Evolutionary conservation across 192 early-diverging fungal genomes (phyloP).

Genomic region (Paraglomus brasilianum): DNA sequence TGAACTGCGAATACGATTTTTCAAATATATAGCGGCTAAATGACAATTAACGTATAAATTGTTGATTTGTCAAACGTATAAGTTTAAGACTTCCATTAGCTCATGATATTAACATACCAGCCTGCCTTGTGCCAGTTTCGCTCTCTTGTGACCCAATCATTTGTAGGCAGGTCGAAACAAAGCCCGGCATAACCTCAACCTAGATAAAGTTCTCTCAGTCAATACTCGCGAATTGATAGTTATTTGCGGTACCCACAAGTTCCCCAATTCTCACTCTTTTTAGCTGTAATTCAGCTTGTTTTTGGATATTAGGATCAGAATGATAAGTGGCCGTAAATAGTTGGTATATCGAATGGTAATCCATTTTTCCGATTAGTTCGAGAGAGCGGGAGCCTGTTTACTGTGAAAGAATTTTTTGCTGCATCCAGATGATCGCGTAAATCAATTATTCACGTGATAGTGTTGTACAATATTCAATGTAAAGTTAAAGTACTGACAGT

Average conservation of each 20-base stretch:
- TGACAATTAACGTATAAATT: constrained; percentile 40
- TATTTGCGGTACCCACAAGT: background rate
- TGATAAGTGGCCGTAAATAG: constrained; percentile 79
- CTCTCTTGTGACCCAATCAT: constrained; percentile 56
- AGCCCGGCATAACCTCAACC: background rate
- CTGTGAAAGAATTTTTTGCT: too few species aligned
- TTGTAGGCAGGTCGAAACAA: constrained; percentile 38
- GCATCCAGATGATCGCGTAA: too few species aligned
- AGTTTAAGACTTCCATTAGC: background rate
- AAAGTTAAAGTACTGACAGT: too few species aligned
- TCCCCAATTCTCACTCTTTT: constrained; percentile 52
- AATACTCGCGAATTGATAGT: background rate
- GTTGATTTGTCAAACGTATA: constrained; percentile 27
- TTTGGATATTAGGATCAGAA: constrained; percentile 75
- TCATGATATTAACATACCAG: constrained; percentile 39
- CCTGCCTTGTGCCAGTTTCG: constrained; percentile 55
- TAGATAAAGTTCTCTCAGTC: background rate
- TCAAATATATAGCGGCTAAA: constrained; percentile 82
- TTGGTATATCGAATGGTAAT: constrained; percentile 57
- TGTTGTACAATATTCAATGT: too few species aligned
- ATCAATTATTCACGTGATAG: too few species aligned
- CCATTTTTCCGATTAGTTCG: constrained; percentile 43
- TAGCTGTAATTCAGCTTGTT: constrained; percentile 80
- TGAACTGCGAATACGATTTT: constrained; percentile 73
- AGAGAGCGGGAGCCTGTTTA: too few species aligned